Evolutionary conservation across 2,329 filamentous ascomycete genomes (phyloP).

Genomic region (Curvularia eragrostidis): DNA sequence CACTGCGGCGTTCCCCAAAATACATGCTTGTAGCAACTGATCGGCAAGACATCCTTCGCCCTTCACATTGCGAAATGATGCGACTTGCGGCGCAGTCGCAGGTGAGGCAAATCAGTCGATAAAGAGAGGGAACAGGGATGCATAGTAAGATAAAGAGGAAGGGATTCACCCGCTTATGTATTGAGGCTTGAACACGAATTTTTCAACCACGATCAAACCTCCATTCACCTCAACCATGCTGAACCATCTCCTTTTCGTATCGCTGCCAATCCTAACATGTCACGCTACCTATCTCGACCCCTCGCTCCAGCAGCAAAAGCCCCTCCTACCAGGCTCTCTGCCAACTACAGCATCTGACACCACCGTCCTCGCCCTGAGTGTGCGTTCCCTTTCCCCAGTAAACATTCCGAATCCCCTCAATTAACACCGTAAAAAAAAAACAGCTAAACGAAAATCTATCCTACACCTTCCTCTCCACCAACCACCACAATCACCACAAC

Average conservation of each 20-base stretch:
- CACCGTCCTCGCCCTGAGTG: not conserved
- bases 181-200: not conserved
- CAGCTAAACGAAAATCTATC: conserved; percentile 15
- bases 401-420: no score
- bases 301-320: conserved; percentile 15
- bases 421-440: not conserved
- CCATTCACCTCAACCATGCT: conserved; percentile 4
- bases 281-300: conserved; percentile 10
- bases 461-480: conserved; percentile 10
- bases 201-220: not conserved
- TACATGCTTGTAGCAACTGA: conserved; percentile 4
- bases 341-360: not conserved
- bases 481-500: not conserved
- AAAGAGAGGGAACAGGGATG: not conserved
- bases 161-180: not conserved
- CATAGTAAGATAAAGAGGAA: not conserved
- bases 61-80: not conserved
- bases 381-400: not conserved
- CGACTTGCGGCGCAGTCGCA: conserved; percentile 6
- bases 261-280: not conserved
- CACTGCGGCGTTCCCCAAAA: conserved; percentile 5
- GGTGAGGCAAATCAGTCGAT: not conserved
- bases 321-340: conserved; percentile 2
- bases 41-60: not conserved
- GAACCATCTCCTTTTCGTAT: not conserved